Evolutionary conservation across 306 rosid genomes (phyloP), one percentile per base, ranked within the genome.

Genomic region (Gleditsia sinensis): DNA sequence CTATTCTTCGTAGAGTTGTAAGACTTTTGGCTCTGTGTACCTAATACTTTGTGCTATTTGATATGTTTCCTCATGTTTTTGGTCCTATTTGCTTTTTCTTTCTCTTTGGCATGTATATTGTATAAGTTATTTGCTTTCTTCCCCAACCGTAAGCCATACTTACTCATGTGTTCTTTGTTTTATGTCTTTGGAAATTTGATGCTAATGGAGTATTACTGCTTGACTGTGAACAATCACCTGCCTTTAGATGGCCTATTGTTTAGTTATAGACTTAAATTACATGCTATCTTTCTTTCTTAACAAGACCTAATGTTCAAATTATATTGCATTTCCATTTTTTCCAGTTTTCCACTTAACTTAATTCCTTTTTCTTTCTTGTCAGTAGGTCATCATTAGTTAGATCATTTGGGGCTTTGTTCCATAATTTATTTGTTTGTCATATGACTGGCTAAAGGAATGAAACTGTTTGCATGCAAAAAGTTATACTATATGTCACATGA

Each of bases 1-100:
- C 95, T 60, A 83, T 89, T 64, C 95, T 89, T 74, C 92, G 95
- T 6, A 78, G 95, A 89, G 95, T 89, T 80, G 95, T 89, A 85
- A 87, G 95, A 57, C 51, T 55, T 48, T 40, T 74, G 43, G 69
- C 48, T 81, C 60, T 57, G 25, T 32, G 33, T 12, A 27, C 16
- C 63, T n/a, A n/a, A n/a, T n/a, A 20, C 69, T 20, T 32, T 83
- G 45, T 17, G 7, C 28, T 64, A 42, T 27, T 11, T 66, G 4
- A 57, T 36, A 72, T 51, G 40, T 42, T 55, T 57, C 75, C 27
- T 28, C 17, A n/a, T 24, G 23, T 28, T 58, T 48, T 40, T 71
- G 58, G 2, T 27, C 67, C 71, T 80, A n/a, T 33, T n/a, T 30
- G 9, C 23, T 8, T 25, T 33, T 33, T n/a, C 45, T 59, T 9